A percentile compares a stretch with the other conserved stretches of the same genome.
Conservation (phyloP, 169 alveolate genomes). For the Cryptosporidium viatorum region DNA sequence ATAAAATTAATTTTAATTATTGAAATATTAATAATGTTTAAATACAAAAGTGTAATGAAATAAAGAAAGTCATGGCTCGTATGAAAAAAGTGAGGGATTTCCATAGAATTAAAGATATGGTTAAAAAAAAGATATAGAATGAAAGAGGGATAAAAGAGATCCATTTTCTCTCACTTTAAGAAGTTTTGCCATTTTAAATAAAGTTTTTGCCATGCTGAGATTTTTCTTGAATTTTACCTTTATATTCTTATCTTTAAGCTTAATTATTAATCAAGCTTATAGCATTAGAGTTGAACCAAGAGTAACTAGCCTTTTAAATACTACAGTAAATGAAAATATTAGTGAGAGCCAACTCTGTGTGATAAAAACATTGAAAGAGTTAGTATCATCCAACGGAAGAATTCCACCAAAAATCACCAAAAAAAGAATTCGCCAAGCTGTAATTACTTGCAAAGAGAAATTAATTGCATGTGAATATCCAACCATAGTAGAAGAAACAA, state of each 20-base stretch:
- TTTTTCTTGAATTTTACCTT: neutral
- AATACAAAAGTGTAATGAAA: neutral
- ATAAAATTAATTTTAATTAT: neutral
- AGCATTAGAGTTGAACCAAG: slow-evolving; percentile 6
- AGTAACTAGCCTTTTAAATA: neutral
- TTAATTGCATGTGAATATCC: neutral
- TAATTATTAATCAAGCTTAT: neutral
- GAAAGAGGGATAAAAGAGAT: neutral
- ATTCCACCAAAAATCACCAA: slow-evolving; percentile 48
- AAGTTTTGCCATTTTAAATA: neutral
- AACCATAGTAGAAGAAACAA: slow-evolving; percentile 45
- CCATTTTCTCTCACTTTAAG: neutral
- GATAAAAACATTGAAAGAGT: neutral
- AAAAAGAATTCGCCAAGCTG: slow-evolving; percentile 10
- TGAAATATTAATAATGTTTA: neutral
- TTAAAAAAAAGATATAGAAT: neutral
- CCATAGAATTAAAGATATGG: neutral
- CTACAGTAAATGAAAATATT: neutral
- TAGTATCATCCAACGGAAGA: slow-evolving; percentile 22
- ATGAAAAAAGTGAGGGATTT: slow-evolving; percentile 1
- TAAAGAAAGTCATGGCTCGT: neutral
- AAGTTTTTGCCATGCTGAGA: slow-evolving; percentile 11
- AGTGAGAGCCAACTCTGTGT: slow-evolving; percentile 16
- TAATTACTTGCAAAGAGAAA: neutral
- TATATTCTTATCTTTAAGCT: neutral